These are phyloP conservation scores for Phytopythium delawarense DNA, from an alignment of 352 stramenopile genomes.

Conservation along the genomic window DNA sequence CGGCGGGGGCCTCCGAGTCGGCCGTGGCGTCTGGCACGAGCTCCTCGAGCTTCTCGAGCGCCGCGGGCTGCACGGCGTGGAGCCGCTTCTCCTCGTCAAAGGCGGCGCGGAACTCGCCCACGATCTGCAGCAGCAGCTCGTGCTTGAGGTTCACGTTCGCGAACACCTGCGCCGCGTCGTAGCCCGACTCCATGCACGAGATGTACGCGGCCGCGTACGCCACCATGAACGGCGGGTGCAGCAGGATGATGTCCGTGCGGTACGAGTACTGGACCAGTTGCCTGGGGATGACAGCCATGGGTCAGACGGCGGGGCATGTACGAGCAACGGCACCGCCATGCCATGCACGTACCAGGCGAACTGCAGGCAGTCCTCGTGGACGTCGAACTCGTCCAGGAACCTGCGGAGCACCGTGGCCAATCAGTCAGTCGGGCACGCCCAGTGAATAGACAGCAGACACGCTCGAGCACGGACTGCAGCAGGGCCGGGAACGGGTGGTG, in stretches of 20 bases:
- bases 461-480: conserved; percentile 51
- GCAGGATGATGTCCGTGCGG: conserved; percentile 80
- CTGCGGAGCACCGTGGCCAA: conserved; percentile 14
- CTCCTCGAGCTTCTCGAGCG: conserved; percentile 78
- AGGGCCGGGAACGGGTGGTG: conserved; percentile 82
- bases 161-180: conserved; percentile 77
- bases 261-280: conserved; percentile 88
- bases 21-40: conserved; percentile 61
- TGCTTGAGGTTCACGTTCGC: conserved; percentile 78
- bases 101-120: conserved; percentile 66
- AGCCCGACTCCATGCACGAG: conserved; percentile 67
- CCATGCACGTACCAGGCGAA: conserved; percentile 53
- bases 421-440: neutral
- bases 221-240: conserved; percentile 87
- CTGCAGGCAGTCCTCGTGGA: conserved; percentile 84
- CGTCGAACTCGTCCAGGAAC: conserved; percentile 80
- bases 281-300: conserved; percentile 20
- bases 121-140: conserved; percentile 74
- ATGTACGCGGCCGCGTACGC: conserved; percentile 81
- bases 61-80: conserved; percentile 48
- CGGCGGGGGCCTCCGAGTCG: conserved; percentile 20
- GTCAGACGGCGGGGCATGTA: neutral
- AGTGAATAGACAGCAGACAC: neutral
- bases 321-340: neutral
- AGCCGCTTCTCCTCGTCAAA: conserved; percentile 77